These are phyloP conservation scores for Aspergillus chevalieri DNA, from an alignment of 2,329 filamentous ascomycete species.

Conservation along the genomic window DNA sequence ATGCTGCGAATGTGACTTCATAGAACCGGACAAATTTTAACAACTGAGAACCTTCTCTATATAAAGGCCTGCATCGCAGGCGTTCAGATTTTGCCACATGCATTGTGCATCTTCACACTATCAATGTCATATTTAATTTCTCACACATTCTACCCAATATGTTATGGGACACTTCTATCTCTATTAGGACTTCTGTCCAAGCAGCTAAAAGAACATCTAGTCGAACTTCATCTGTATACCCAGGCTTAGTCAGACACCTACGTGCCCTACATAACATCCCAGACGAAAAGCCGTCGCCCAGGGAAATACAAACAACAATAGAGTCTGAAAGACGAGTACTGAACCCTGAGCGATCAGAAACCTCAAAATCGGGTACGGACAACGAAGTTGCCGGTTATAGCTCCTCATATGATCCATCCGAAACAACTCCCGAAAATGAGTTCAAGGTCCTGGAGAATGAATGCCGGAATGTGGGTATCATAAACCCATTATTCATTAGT, in stretches of 20 bases:
- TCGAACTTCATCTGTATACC: background rate
- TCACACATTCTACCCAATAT: background rate
- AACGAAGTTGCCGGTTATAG: slow-evolving; percentile 20
- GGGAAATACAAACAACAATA: background rate
- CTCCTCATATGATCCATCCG: slow-evolving; percentile 20
- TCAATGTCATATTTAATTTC: background rate
- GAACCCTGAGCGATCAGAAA: slow-evolving; percentile 15
- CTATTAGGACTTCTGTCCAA: background rate
- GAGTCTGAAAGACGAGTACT: slow-evolving; percentile 14
- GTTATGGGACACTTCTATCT: background rate
- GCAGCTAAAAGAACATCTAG: background rate
- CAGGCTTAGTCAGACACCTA: background rate
- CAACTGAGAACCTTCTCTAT: background rate
- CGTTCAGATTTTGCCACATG: background rate
- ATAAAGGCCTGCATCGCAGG: background rate
- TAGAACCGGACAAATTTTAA: background rate
- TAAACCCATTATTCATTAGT: slow-evolving; percentile 17
- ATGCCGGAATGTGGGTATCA: slow-evolving; percentile 14
- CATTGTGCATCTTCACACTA: background rate
- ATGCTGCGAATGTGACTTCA: background rate
- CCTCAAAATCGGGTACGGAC: slow-evolving; percentile 20
- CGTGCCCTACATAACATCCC: background rate
- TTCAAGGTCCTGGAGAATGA: slow-evolving; percentile 16
- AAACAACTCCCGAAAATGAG: slow-evolving; percentile 16
- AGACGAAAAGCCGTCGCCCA: background rate